Base-by-base conservation (phyloP, 192 early-diverging fungal species). In the Entomortierella beljakovae region DNA sequence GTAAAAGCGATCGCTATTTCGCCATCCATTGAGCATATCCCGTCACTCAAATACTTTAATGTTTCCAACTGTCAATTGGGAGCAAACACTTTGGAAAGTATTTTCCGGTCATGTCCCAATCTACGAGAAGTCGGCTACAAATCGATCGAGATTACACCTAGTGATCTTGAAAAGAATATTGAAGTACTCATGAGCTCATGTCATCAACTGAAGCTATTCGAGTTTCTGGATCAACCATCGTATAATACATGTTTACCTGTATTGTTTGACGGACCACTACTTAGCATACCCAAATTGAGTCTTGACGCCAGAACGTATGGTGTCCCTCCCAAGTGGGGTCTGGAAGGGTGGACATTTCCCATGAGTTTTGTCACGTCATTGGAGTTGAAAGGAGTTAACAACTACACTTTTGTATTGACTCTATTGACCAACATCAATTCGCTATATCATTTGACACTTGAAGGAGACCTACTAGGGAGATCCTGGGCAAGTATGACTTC, bases 91-190 rank as follows among this genome's bases (percentile, higher is more conserved):
- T 31, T 71, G 23, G 60, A 71, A 13, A 15, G 22, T 20, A 32
- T 57, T 29, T 63, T 31, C 29, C 16, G 22, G 11, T 71, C 60
- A 6, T 61, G 59, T 26, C 60, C 69, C 0, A 63, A 63, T 33
- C 42, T 71, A 28, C 69, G 69, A 0, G 59, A 22, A 15, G n/a
- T 71, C 26, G 32, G 37, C 11, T 62, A 63, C 40, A 33, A 57
- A 11, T n/a, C 40, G 1, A 15, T 71, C 23, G 46, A 57, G n/a
- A 37, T 34, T 15, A 49, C 13, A 6, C 7, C 49, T 5, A 2
- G 2, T 2, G 16, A 16, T 26, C 53, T 71, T 18, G 42, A 63
- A 3, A n/a, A 61, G 2, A 28, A 63, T 15, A 32, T 71, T 7
- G 3, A 20, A 5, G 31, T 29, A 1, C 10, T 71, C 15, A 37